These are phyloP conservation scores for Chaetomium sp. DNA, from an alignment of 2,329 filamentous ascomycete species.

Conservation along the genomic window DNA sequence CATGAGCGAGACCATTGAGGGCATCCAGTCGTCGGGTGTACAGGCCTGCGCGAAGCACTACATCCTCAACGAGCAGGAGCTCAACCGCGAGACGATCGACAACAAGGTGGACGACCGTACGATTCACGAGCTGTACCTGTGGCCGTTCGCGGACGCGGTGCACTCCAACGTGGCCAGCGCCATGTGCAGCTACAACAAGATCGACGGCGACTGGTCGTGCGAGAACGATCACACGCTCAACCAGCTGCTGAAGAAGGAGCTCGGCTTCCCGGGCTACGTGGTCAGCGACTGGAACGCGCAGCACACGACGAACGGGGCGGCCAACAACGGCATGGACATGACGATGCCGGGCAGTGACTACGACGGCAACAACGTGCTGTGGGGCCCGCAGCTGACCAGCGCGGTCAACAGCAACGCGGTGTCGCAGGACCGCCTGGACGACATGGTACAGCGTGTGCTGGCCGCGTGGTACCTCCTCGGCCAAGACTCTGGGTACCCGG, in stretches of 20 bases:
- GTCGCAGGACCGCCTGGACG: conserved; percentile 54
- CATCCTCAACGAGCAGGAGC: conserved; percentile 65
- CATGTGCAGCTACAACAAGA: conserved; percentile 69
- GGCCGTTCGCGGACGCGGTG: conserved; percentile 64
- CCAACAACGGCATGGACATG: conserved; percentile 70
- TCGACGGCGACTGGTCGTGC: conserved; percentile 64
- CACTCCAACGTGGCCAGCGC: conserved; percentile 57
- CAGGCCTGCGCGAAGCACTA: conserved; percentile 54
- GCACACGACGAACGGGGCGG: conserved; percentile 60
- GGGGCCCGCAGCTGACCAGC: conserved; percentile 47
- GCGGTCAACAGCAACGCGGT: conserved; percentile 54
- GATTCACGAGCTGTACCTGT: conserved; percentile 61
- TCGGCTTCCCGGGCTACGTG: conserved; percentile 63
- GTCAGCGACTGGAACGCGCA: conserved; percentile 69
- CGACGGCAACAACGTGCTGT: conserved; percentile 46
- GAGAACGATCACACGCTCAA: conserved; percentile 57
- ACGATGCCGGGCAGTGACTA: conserved; percentile 67
- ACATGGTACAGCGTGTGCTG: conserved; percentile 60
- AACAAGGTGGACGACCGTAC: conserved; percentile 58
- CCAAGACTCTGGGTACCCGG: conserved; percentile 46
- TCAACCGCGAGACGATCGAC: conserved; percentile 46
- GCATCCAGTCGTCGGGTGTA: conserved; percentile 45
- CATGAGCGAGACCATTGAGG: conserved; percentile 55
- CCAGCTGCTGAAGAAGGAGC: conserved; percentile 59
- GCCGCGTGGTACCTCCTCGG: conserved; percentile 54